A percentile compares a stretch with the other conserved stretches of the same genome.
phyloP scores from a whole-genome alignment of 352 stramenopile genomes.

The Globisporangium lucens region DNA sequence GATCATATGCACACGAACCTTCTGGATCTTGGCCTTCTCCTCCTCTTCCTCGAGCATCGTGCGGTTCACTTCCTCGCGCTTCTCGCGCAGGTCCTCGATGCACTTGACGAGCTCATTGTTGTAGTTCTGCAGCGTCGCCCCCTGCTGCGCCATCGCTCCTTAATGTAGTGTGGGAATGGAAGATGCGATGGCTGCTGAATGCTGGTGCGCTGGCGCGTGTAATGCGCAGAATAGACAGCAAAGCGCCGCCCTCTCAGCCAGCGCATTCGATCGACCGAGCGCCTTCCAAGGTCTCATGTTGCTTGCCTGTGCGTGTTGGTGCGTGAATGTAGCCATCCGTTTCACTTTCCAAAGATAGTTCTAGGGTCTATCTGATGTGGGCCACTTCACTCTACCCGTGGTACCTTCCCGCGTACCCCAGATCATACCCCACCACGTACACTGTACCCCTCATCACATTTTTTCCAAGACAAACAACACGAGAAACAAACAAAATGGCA shows the following conservation, averaged over 20 bases:
- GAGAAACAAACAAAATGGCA: slow-evolving; percentile 1
- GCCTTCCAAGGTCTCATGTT: neutral
- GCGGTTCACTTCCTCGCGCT: slow-evolving; percentile 90
- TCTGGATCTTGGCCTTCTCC: slow-evolving; percentile 94
- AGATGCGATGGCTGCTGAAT: neutral
- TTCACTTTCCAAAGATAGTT: neutral
- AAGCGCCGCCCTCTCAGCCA: neutral
- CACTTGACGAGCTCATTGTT: slow-evolving; percentile 96
- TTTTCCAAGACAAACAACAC: neutral
- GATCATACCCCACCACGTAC: neutral
- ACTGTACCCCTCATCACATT: neutral
- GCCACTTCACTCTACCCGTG: neutral
- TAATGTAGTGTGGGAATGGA: too few species aligned
- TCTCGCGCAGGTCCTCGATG: slow-evolving; percentile 93
- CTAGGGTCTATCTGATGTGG: neutral
- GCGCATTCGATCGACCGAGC: neutral
- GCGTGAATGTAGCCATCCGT: slow-evolving; percentile 5
- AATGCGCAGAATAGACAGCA: slow-evolving; percentile 2
- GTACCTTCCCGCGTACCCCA: neutral
- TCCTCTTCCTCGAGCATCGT: slow-evolving; percentile 94
- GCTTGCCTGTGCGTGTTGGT: neutral
- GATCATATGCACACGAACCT: slow-evolving; percentile 27
- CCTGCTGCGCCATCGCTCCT: slow-evolving; percentile 84
- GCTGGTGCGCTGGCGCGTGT: neutral
- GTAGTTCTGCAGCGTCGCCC: slow-evolving; percentile 93